phyloP scores from a whole-genome alignment of 1,284 basidiomycete genomes.

The Sutorius eximius region DNA sequence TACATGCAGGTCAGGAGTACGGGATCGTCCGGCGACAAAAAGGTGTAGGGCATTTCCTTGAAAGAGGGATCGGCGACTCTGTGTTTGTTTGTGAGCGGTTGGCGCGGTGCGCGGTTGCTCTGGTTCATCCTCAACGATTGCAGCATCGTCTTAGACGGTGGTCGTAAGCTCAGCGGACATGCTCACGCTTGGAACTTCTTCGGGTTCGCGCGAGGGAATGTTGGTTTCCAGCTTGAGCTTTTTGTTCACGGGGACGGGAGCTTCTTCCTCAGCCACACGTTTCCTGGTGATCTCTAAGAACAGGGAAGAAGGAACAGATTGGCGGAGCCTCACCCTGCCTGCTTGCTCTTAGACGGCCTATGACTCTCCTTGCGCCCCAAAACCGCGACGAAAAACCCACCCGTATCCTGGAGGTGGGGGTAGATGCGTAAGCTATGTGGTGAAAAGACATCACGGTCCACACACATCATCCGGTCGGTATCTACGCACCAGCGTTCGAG shows the following conservation, averaged over 20 bases:
- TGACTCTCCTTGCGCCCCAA: constrained; percentile 54
- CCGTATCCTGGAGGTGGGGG: constrained; percentile 95
- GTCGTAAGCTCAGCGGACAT: constrained; percentile 7
- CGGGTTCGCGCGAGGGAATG: neutral
- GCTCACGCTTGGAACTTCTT: constrained; percentile 16
- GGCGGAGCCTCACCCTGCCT: constrained; percentile 23
- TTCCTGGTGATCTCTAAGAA: constrained; percentile 37
- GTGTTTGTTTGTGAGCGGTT: constrained; percentile 13
- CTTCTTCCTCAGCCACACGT: constrained; percentile 44
- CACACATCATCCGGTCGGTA: neutral
- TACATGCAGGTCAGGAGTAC: constrained; percentile 72
- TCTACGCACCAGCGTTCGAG: constrained; percentile 69
- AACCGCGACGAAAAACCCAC: constrained; percentile 96
- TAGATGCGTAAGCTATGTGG: constrained; percentile 77
- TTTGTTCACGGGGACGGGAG: constrained; percentile 44
- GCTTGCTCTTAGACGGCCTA: constrained; percentile 12
- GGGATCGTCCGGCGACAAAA: constrained; percentile 70
- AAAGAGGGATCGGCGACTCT: constrained; percentile 53
- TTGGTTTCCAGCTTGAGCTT: constrained; percentile 42
- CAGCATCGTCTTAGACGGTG: constrained; percentile 4
- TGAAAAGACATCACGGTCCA: constrained; percentile 5
- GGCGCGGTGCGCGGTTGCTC: neutral
- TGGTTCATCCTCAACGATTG: constrained; percentile 19
- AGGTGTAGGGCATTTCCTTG: constrained; percentile 91
- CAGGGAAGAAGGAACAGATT: neutral